Base-by-base conservation (phyloP, 257 asterid species). In the Nicotiana knightiana region DNA sequence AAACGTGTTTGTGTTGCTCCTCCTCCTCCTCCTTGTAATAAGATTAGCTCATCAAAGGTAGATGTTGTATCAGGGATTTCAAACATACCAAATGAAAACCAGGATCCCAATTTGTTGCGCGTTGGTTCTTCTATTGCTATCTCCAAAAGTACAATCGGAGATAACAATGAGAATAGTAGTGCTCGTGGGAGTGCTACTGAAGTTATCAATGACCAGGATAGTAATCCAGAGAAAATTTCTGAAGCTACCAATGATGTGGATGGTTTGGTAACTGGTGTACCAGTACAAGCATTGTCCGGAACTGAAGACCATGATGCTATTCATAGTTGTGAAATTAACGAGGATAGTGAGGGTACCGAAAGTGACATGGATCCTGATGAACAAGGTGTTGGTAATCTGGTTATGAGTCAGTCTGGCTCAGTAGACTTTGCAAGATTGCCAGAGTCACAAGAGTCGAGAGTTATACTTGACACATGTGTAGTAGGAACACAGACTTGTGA, bases 401-500 rank as follows among this genome's bases (percentile, higher is more conserved):
- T 87, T 66, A 24, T 84, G 88, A 94, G 97, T 63, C 97, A 91
- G 75, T 85, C 92, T 6, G 97, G 93, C 8, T 92, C 97, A 30
- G 55, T 88, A 58, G 97, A 92, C 82, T 85, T 85, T 75, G 64
- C 85, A 12, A 58, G 87, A 81, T 81, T 90, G 51, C 94, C 90
- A 1, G 97, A 91, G 59, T 93, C 99, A 2, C 96, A 92, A 85
- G 99, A 95, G 82, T 95, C 97, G 7, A 85, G 81, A 67, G 90
- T 89, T 54, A 93, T 85, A 46, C 55, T 76, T 8, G 96, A 92
- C 59, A 86, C 86, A 79, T 86, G 88, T 82, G 57, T 88, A 28
- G 87, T 88, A 33, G 87, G 89, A 83, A 59, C 57, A 63, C 87
- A 85, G 80, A 76, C 83, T 67, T 85, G 21, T 76, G 89, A 86